Percentiles rank a stretch among this genome's conserved stretches.
Conservation (phyloP, 129 eudicot species). For the Cynara cardunculus region DNA sequence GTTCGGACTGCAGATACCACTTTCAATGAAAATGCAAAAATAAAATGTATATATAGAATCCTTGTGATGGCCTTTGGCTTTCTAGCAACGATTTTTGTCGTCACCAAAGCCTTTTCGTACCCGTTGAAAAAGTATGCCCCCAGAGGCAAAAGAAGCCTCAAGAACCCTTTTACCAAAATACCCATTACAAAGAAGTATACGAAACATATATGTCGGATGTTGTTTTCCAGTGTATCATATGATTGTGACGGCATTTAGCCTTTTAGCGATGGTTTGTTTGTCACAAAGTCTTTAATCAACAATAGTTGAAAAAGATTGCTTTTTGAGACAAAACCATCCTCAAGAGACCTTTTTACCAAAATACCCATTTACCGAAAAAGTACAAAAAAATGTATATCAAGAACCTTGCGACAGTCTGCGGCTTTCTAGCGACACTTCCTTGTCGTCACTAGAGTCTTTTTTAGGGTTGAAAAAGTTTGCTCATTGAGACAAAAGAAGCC, state of each 20-base stretch:
- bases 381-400: neutral
- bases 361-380: neutral
- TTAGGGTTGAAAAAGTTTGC: conserved; percentile 2
- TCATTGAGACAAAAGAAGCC: conserved; percentile 10
- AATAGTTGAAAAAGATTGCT: neutral
- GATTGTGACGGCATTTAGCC: neutral
- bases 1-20: no score
- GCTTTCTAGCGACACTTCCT: neutral
- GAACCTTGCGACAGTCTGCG: neutral
- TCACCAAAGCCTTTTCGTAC: conserved; percentile 1
- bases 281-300: neutral
- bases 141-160: neutral
- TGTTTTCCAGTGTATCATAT: neutral
- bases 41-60: neutral
- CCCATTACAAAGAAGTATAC: conserved; percentile 5
- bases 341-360: neutral
- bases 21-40: neutral
- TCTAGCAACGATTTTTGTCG: neutral
- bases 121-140: neutral
- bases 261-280: neutral
- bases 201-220: neutral
- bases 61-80: neutral
- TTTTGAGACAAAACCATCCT: neutral
- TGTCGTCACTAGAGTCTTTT: neutral
- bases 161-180: neutral